phyloP scores from a whole-genome alignment of 2,329 filamentous ascomycete species.

The Aspergillus spinulosporus region DNA sequence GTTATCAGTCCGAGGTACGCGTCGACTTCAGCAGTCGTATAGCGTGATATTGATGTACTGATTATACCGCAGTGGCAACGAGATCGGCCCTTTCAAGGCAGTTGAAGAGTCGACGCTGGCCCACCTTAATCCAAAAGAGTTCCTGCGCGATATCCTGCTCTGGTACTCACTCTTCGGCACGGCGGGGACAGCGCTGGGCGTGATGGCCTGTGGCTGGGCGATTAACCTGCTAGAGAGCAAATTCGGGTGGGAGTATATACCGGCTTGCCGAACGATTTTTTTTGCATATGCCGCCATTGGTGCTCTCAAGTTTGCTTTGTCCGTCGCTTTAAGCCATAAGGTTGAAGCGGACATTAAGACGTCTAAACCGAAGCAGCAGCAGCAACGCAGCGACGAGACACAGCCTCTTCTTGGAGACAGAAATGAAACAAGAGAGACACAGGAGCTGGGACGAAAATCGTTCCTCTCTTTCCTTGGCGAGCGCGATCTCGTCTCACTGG shows the following conservation, averaged over 20 bases:
- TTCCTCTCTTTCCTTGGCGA: slow-evolving; percentile 60
- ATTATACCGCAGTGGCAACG: slow-evolving; percentile 50
- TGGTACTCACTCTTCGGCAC: slow-evolving; percentile 61
- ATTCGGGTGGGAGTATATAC: slow-evolving; percentile 47
- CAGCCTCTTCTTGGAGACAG: slow-evolving; percentile 34
- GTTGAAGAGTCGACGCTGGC: slow-evolving; percentile 66
- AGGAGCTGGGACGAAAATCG: slow-evolving; percentile 30
- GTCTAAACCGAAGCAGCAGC: slow-evolving; percentile 19
- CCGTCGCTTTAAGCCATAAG: slow-evolving; percentile 50
- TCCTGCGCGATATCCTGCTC: slow-evolving; percentile 62
- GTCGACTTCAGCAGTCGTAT: background rate
- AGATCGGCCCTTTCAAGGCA: slow-evolving; percentile 67
- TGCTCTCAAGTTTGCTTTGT: slow-evolving; percentile 56
- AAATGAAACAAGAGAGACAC: slow-evolving; percentile 16
- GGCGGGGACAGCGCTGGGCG: slow-evolving; percentile 62
- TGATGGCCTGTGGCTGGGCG: slow-evolving; percentile 60
- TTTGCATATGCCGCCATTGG: slow-evolving; percentile 59
- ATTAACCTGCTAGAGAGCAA: slow-evolving; percentile 52
- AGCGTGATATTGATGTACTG: background rate
- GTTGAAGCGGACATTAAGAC: slow-evolving; percentile 45
- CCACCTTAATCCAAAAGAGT: slow-evolving; percentile 57
- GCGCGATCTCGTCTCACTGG: slow-evolving; percentile 38
- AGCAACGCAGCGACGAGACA: slow-evolving; percentile 31
- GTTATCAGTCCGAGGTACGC: slow-evolving; percentile 58
- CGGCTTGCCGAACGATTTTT: slow-evolving; percentile 60